Evolutionary conservation across 371 early-diverging fungal species (phyloP).

Genomic region (Mucor lusitanicus): DNA sequence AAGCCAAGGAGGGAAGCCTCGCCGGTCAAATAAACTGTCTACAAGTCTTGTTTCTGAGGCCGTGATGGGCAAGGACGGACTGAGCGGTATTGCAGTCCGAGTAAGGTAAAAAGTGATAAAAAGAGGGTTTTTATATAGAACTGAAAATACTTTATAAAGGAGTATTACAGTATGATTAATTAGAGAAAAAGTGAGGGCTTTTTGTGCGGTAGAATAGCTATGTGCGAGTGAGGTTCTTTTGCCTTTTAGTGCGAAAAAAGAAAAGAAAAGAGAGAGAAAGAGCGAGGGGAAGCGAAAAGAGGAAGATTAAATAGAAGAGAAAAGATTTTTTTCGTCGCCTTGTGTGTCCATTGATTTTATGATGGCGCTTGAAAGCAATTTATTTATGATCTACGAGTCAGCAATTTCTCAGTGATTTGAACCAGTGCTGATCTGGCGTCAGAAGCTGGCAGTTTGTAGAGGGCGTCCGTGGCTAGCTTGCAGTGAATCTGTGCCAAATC

Average conservation of each 20-base stretch:
- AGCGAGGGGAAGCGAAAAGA: neutral
- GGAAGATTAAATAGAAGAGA: neutral
- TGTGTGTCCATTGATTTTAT: neutral
- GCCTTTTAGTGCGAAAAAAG: constrained; percentile 5
- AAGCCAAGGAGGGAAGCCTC: constrained; percentile 73
- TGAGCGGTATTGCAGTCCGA: constrained; percentile 54
- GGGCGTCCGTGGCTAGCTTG: constrained; percentile 59
- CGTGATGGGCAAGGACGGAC: constrained; percentile 70
- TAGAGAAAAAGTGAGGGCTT: neutral
- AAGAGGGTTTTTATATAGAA: constrained; percentile 22
- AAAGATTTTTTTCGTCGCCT: neutral
- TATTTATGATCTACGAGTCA: constrained; percentile 30
- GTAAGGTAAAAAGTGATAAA: constrained; percentile 20
- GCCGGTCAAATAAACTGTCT: constrained; percentile 63
- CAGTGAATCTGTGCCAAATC: constrained; percentile 60
- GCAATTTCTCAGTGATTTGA: constrained; percentile 61
- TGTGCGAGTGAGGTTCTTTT: constrained; percentile 17
- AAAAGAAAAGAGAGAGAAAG: neutral
- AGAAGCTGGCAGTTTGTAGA: constrained; percentile 65
- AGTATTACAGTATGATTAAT: constrained; percentile 21
- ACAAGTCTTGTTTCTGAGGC: constrained; percentile 67
- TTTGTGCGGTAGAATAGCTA: constrained; percentile 1
- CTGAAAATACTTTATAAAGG: constrained; percentile 31
- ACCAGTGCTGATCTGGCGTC: constrained; percentile 69
- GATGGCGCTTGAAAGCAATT: neutral